Evolutionary conservation across 2,329 filamentous ascomycete species (phyloP).

Genomic region (Xylaria sp.): DNA sequence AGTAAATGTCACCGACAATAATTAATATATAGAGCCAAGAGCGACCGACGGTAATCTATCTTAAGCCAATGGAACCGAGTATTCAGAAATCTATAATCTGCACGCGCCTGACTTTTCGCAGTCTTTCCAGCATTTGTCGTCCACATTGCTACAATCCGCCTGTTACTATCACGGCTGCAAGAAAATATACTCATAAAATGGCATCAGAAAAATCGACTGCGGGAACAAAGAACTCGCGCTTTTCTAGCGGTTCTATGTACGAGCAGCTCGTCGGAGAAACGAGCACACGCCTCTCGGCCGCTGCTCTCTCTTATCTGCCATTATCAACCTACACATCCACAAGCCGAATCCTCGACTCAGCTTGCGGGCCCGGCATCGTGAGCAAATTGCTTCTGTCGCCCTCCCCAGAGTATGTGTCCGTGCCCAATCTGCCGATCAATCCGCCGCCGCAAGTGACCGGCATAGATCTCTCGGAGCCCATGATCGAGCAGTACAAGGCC

Average conservation of each 20-base stretch:
- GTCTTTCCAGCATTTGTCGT: neutral
- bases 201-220: neutral
- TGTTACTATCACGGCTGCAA: neutral
- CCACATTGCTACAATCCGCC: neutral
- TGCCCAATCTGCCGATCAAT: slow-evolving; percentile 38
- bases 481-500: slow-evolving; percentile 38
- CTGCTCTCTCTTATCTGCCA: slow-evolving; percentile 39
- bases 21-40: neutral
- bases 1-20: slow-evolving; percentile 12
- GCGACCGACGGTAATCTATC: neutral
- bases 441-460: slow-evolving; percentile 39
- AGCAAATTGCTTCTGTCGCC: slow-evolving; percentile 42
- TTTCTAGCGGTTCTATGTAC: slow-evolving; percentile 30
- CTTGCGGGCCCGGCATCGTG: slow-evolving; percentile 44
- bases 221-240: neutral
- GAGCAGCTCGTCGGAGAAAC: slow-evolving; percentile 40
- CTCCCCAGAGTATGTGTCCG: slow-evolving; percentile 33
- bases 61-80: neutral
- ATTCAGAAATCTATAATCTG: neutral
- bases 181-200: slow-evolving; percentile 16
- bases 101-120: neutral
- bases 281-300: slow-evolving; percentile 38
- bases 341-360: slow-evolving; percentile 44
- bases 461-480: slow-evolving; percentile 39
- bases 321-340: slow-evolving; percentile 39